phyloP scores from a whole-genome alignment of 148 eudicot species.

The Spergularia marina region DNA sequence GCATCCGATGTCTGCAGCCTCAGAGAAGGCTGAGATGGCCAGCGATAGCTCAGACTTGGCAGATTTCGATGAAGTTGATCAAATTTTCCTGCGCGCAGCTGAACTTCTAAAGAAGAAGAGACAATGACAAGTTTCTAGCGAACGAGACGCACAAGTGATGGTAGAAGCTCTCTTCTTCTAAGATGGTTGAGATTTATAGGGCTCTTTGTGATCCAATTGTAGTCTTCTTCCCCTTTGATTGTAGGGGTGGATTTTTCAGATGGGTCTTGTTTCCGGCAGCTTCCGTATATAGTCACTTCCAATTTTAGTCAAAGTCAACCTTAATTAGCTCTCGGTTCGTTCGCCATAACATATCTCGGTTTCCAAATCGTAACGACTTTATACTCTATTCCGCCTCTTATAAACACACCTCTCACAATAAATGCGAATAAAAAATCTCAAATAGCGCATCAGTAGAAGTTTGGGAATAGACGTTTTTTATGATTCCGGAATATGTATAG shows the following conservation, averaged over 20 bases:
- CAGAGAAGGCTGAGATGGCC: conserved; percentile 30
- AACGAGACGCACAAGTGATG: background rate
- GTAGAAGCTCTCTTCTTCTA: background rate
- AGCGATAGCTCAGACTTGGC: conserved; percentile 40
- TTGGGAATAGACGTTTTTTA: too few relatives aligned
- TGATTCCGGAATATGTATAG: too few relatives aligned
- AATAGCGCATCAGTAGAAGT: too few relatives aligned
- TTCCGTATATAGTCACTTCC: background rate
- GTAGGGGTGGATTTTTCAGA: background rate
- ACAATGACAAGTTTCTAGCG: conserved; percentile 13
- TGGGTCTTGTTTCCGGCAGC: background rate
- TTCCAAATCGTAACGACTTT: too few relatives aligned
- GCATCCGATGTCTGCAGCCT: conserved; percentile 48
- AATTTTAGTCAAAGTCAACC: background rate
- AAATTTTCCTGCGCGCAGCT: conserved; percentile 71
- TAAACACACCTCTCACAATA: too few relatives aligned
- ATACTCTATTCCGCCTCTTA: too few relatives aligned
- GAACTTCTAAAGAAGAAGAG: conserved; percentile 69
- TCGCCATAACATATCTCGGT: too few relatives aligned
- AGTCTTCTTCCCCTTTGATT: too few relatives aligned
- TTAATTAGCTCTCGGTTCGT: background rate
- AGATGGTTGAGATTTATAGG: background rate
- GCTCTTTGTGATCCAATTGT: background rate
- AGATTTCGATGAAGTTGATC: conserved; percentile 83
- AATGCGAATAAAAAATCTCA: too few relatives aligned